Conservation (phyloP, 2,329 filamentous ascomycete species). For the Lachnellula arida region DNA sequence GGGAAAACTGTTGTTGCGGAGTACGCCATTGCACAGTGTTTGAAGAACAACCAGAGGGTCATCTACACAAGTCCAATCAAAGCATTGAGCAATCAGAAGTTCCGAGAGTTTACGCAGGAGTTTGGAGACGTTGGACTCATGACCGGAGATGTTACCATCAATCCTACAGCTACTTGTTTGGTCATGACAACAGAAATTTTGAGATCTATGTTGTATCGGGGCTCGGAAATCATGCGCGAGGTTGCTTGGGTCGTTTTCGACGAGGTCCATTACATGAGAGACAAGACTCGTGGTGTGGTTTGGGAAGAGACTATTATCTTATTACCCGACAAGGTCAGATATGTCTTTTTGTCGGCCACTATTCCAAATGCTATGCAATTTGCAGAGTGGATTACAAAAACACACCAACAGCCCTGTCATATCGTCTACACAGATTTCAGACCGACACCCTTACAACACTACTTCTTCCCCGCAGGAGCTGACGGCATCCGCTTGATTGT, state of each 20-base stretch:
- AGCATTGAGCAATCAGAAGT: conserved; percentile 97
- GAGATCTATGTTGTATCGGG: conserved; percentile 95
- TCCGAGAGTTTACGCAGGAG: conserved; percentile 89
- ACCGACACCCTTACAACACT: conserved; percentile 93
- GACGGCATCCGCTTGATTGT: conserved; percentile 93
- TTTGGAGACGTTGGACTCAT: conserved; percentile 97
- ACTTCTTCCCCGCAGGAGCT: conserved; percentile 91
- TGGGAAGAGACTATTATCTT: conserved; percentile 99
- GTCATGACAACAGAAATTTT: conserved; percentile 99
- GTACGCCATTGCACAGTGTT: conserved; percentile 94
- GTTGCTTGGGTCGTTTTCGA: conserved; percentile 98
- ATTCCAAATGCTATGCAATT: conserved; percentile 99
- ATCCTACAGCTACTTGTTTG: conserved; percentile 93
- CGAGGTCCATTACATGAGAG: conserved; percentile 97
- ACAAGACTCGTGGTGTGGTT: conserved; percentile 90
- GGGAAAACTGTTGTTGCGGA: conserved; percentile 98
- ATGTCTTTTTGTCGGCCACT: conserved; percentile 95
- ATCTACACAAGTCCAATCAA: conserved; percentile 99
- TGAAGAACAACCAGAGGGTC: conserved; percentile 95
- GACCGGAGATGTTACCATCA: conserved; percentile 99
- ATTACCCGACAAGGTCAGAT: conserved; percentile 95
- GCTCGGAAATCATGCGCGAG: conserved; percentile 98
- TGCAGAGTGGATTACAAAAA: conserved; percentile 98
- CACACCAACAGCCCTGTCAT: conserved; percentile 94
- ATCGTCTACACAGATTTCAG: conserved; percentile 99